phyloP scores from a whole-genome alignment of 148 eudicot genomes.

The Cornus controversa region DNA sequence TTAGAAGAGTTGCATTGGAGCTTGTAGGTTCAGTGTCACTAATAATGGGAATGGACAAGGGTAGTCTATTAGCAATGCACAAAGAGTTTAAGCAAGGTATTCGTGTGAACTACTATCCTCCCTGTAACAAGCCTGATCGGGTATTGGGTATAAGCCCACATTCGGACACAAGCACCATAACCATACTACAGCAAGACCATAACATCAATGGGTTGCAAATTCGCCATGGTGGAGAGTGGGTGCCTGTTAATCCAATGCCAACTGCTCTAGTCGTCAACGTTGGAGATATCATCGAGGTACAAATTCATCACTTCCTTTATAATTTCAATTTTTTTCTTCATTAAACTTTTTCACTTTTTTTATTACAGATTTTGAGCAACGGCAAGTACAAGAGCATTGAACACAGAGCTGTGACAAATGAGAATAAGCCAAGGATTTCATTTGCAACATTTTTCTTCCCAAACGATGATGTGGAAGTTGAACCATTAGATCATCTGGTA shows the following conservation, averaged over 20 bases:
- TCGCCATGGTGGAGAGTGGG: slow-evolving; percentile 13
- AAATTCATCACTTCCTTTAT: neutral
- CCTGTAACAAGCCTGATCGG: slow-evolving; percentile 9
- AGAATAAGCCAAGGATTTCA: slow-evolving; percentile 16
- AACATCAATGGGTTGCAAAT: slow-evolving; percentile 10
- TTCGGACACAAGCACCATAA: slow-evolving; percentile 13
- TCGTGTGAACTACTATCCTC: slow-evolving; percentile 14
- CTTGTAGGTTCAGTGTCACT: slow-evolving; percentile 7
- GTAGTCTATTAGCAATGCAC: slow-evolving; percentile 6
- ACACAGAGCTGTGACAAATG: slow-evolving; percentile 14
- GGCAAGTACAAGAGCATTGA: slow-evolving; percentile 27
- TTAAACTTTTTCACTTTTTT: neutral
- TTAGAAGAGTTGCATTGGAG: neutral
- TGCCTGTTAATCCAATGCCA: slow-evolving; percentile 14
- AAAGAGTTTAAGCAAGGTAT: neutral
- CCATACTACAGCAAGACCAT: slow-evolving; percentile 16
- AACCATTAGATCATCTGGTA: slow-evolving; percentile 14
- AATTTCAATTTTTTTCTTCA: too few species aligned
- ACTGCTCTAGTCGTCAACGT: slow-evolving; percentile 10
- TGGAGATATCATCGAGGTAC: slow-evolving; percentile 19
- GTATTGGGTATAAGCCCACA: slow-evolving; percentile 19
- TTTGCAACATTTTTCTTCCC: slow-evolving; percentile 18
- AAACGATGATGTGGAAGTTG: slow-evolving; percentile 9
- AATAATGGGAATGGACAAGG: slow-evolving; percentile 12
- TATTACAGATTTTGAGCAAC: slow-evolving; percentile 7